phyloP scores from a whole-genome alignment of 805 yeast genomes.

The Saccharomycopsis sp. region DNA sequence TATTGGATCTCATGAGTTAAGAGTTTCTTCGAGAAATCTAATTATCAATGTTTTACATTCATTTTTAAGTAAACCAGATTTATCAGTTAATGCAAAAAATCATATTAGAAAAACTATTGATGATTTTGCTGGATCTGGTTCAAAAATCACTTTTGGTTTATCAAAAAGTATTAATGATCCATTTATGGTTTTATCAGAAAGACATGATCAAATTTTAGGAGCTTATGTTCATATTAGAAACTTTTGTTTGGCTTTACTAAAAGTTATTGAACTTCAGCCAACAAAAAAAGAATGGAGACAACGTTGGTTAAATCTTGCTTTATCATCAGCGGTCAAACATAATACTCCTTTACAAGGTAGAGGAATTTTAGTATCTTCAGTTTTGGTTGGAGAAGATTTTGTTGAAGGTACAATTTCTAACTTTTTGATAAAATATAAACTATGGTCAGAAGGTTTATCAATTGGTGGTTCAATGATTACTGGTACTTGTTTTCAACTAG shows the following conservation, averaged over 20 bases:
- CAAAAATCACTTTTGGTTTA: conserved; percentile 15
- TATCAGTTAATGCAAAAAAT: conserved; percentile 2
- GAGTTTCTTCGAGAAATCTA: conserved; percentile 36
- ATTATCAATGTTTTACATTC: conserved; percentile 42
- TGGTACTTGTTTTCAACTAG: conserved; percentile 28
- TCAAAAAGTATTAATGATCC: conserved; percentile 5
- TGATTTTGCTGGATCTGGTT: conserved; percentile 13
- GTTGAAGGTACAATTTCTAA: conserved; percentile 41
- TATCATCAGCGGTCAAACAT: conserved; percentile 48
- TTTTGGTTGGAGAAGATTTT: conserved; percentile 52
- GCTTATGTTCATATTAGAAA: conserved; percentile 39
- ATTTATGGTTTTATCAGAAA: conserved; percentile 7
- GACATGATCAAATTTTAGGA: conserved; percentile 12
- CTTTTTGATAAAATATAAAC: conserved; percentile 25
- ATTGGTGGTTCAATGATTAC: conserved; percentile 18
- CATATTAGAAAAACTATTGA: conserved; percentile 9
- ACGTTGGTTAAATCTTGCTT: conserved; percentile 54
- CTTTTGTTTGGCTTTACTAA: conserved; percentile 44
- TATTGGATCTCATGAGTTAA: conserved; percentile 26
- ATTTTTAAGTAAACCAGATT: conserved; percentile 29
- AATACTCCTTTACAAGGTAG: conserved; percentile 55
- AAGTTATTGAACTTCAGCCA: conserved; percentile 37
- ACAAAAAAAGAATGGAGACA: conserved; percentile 38
- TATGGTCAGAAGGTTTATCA: conserved; percentile 24
- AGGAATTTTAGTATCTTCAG: conserved; percentile 60